Percentiles rank a stretch among this genome's conserved stretches.
phyloP scores from a whole-genome alignment of 306 rosid genomes.

The Trichosanthes cucumerina region DNA sequence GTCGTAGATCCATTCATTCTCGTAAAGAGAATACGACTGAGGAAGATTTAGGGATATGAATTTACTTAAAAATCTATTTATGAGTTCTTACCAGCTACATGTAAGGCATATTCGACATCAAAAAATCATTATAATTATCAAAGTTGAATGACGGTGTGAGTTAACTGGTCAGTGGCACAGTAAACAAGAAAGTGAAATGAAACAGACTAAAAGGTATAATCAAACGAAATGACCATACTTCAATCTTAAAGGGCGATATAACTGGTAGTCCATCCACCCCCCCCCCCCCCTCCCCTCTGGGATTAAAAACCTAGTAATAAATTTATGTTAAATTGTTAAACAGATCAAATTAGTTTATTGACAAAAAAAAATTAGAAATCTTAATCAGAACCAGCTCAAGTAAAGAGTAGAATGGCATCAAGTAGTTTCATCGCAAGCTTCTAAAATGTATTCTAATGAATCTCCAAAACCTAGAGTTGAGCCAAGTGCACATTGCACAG shows the following conservation, averaged over 20 bases:
- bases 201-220: not conserved
- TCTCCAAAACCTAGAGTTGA: not conserved
- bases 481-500: not conserved
- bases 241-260: not conserved
- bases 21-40: too few relatives aligned
- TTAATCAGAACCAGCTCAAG: not conserved
- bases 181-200: not conserved
- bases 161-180: not conserved
- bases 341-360: too few relatives aligned
- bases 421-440: not conserved
- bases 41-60: too few relatives aligned
- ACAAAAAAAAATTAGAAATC: too few relatives aligned
- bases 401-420: not conserved
- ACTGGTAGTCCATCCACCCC: not conserved
- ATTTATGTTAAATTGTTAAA: too few relatives aligned
- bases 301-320: too few relatives aligned
- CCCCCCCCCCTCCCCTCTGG: too few relatives aligned
- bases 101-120: not conserved
- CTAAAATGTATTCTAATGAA: not conserved
- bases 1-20: too few relatives aligned
- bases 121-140: not conserved
- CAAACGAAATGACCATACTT: not conserved
- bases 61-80: not conserved
- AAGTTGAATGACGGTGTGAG: not conserved
- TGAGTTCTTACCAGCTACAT: not conserved